These are phyloP conservation scores for Aureococcus anophagefferens DNA, from an alignment of 108 stramenopile genomes.

Conservation along the genomic window DNA sequence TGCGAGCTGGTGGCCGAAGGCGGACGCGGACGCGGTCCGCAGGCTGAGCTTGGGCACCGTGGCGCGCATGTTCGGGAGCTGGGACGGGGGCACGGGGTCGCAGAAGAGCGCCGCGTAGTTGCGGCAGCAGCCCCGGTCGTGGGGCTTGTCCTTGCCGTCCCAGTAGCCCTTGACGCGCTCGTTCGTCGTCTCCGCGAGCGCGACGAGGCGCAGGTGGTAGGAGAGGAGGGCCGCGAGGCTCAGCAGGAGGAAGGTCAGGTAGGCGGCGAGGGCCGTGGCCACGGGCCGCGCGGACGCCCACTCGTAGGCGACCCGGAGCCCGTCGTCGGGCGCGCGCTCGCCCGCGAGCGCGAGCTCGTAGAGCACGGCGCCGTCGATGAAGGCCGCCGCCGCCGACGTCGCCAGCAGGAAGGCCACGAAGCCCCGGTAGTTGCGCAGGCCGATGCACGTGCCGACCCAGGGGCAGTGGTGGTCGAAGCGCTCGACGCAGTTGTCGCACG, in stretches of 20 bases:
- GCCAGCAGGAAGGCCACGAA: conserved; percentile 33
- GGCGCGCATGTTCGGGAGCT: too few species aligned
- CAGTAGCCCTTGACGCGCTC: conserved; percentile 4
- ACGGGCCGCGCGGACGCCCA: too few species aligned
- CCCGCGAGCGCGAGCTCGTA: not conserved
- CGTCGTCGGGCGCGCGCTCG: not conserved
- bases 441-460: conserved; percentile 47
- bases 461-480: conserved; percentile 58
- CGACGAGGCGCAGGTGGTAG: conserved; percentile 15
- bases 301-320: too few species aligned
- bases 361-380: not conserved
- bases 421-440: conserved; percentile 37
- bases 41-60: too few species aligned
- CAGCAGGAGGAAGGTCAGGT: conserved; percentile 6
- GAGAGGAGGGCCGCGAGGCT: conserved; percentile 1
- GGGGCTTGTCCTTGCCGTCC: not conserved
- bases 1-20: too few species aligned
- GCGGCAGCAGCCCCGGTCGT: not conserved
- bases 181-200: conserved; percentile 17
- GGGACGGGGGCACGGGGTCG: not conserved
- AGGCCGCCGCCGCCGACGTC: not conserved
- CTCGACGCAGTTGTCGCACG: conserved; percentile 44
- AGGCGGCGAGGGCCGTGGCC: not conserved
- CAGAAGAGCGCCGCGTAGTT: not conserved
- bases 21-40: too few species aligned